Evolutionary conservation across 2,329 filamentous ascomycete genomes (phyloP), one percentile per base, ranked within the genome.

Genomic region (Graphilbum fragrans): DNA sequence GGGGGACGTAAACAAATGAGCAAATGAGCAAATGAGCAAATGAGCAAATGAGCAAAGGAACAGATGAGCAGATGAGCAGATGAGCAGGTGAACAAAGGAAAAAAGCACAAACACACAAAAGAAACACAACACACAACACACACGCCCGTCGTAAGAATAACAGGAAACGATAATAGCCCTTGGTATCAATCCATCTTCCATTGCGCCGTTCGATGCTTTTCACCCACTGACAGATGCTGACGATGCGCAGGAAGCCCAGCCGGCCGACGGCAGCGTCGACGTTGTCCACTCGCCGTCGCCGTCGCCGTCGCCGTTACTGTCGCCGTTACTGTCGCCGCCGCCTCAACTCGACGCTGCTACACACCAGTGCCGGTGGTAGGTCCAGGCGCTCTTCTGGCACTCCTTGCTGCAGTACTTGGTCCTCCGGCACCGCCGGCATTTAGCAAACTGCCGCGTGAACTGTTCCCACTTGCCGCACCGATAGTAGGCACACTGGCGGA

Each of bases 341-440:
- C 25, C 25, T 27, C 12, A 8, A 19, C 25, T 59, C 27, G 71
- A 66, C 38, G 84, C 84, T 45, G 82, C 80, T 44, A 92, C 82
- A 59, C 92, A 98, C 92, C 92, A 98, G 64, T 96, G 93, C 46
- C 92, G 80, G 59, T 98, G 92, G 63, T 87, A 96, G 22, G 92
- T 87, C 92, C 92, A 98, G 10, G 92, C 93, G 53, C 86, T 93
- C 70, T 96, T 96, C 65, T 98, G 92, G 63, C 92, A 98, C 62
- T 98, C 92, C 64, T 98, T 98, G 74, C 88, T 95, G 78, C 92
- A 98, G 67, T 95, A 95, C 62, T 98, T 98, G 47, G 92, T 98
- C 50, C 92, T 80, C 52, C 92, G 80, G 65, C 92, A 98, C 49
- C 92, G 81, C 50, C 92, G 81, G 65, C 92, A 98, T 65, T 98